phyloP scores from a whole-genome alignment of 257 asterid genomes.

The Gardenia jasminoides region DNA sequence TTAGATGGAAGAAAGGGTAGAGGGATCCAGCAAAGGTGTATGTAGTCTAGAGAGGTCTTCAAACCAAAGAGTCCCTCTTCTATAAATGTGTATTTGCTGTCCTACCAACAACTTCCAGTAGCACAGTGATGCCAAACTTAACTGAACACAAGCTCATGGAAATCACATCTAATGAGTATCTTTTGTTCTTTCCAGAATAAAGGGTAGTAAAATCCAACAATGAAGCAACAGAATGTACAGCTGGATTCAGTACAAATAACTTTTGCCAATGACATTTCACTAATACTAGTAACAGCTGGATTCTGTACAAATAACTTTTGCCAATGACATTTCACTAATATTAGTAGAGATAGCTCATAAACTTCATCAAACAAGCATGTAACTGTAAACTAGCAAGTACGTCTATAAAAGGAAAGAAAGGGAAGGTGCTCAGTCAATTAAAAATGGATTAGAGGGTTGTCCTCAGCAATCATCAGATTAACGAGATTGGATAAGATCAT shows the following conservation, averaged over 20 bases:
- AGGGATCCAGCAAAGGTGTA: no score
- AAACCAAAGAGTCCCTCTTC: no score
- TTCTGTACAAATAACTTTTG: background rate
- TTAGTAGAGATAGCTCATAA: background rate
- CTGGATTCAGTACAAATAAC: background rate
- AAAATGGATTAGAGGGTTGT: constrained; percentile 2
- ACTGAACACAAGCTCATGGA: background rate
- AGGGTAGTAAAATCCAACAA: background rate
- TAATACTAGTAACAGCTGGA: no score
- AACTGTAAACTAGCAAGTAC: background rate
- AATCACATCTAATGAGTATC: background rate
- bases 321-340: background rate
- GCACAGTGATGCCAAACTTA: background rate
- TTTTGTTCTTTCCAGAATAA: background rate
- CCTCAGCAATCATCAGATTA: constrained; percentile 21
- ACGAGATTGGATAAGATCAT: constrained; percentile 20
- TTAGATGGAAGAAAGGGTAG: no score
- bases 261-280: background rate
- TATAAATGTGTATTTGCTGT: background rate
- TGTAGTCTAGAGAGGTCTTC: no score
- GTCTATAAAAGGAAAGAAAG: background rate
- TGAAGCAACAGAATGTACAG: background rate
- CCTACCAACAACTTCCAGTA: background rate
- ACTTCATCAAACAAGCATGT: background rate
- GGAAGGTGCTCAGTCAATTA: constrained; percentile 11